Conservation (phyloP, 306 rosid species). For the Comarum palustre region DNA sequence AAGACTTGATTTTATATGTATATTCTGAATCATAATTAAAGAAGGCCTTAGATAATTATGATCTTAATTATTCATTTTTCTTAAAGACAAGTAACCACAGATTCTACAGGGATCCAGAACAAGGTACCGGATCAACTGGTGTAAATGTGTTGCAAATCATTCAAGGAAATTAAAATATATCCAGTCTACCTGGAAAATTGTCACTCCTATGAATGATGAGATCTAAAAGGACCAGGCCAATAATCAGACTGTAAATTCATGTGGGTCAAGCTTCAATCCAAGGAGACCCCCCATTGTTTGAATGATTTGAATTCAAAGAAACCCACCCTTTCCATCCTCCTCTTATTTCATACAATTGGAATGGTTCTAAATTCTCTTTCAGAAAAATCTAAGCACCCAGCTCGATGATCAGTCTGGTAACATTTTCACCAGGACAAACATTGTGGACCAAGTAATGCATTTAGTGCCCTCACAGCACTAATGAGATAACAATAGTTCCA, state of each 20-base stretch:
- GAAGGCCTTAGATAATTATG: background rate
- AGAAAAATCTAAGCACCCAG: background rate
- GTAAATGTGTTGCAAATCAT: background rate
- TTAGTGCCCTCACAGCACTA: conserved; percentile 5
- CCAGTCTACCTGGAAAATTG: background rate
- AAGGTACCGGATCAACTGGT: conserved; percentile 4
- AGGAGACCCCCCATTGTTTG: conserved; percentile 1
- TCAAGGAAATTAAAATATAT: background rate
- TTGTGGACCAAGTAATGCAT: conserved; percentile 6
- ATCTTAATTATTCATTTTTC: background rate
- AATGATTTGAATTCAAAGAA: background rate
- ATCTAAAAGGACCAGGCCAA: background rate
- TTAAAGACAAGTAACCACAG: background rate
- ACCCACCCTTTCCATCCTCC: background rate
- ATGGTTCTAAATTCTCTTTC: background rate
- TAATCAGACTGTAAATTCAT: background rate
- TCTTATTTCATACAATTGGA: conserved; percentile 1
- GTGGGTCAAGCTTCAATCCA: conserved; percentile 1
- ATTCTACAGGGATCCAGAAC: background rate
- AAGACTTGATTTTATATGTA: background rate
- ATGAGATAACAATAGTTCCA: conserved; percentile 2
- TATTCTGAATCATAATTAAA: background rate
- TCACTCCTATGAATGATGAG: background rate
- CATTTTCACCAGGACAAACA: background rate
- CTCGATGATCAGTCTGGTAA: background rate